Evolutionary conservation across 768 basidiomycete species (phyloP).

Genomic region (Agaricus bisporus): DNA sequence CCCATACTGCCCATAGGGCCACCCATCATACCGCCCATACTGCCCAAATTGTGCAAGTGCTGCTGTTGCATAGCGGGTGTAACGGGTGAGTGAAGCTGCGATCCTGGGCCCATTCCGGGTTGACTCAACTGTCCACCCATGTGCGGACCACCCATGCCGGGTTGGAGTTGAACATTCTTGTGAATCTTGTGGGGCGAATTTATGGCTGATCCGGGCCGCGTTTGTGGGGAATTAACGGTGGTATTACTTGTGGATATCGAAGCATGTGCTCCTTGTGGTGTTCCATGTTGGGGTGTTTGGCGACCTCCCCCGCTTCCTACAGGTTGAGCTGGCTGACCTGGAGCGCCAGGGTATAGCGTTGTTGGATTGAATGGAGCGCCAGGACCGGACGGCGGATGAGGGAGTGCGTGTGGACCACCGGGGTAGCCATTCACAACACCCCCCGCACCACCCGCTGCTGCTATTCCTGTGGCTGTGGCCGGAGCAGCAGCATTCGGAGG

Average conservation of each 20-base stretch:
- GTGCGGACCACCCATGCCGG: constrained; percentile 13
- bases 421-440: not conserved
- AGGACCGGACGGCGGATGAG: not conserved
- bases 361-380: constrained; percentile 19
- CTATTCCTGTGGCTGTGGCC: constrained; percentile 7
- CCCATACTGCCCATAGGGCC: not conserved
- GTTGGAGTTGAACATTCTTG: constrained; percentile 40
- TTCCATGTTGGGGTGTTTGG: not conserved
- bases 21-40: not conserved
- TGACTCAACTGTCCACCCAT: constrained; percentile 10
- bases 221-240: constrained; percentile 42
- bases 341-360: constrained; percentile 35
- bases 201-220: constrained; percentile 40
- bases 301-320: too few relatives aligned
- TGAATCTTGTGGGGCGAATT: constrained; percentile 60
- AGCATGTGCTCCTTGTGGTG: constrained; percentile 31
- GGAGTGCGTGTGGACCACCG: not conserved
- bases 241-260: constrained; percentile 21
- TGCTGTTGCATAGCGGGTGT: not conserved
- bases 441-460: constrained; percentile 4
- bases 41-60: not conserved
- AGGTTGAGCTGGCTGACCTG: not conserved
- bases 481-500: constrained; percentile 6
- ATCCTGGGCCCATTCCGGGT: not conserved
- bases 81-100: not conserved